Evolutionary conservation across 139 green algal genomes (phyloP).

Genomic region (Chlorella sp.): DNA sequence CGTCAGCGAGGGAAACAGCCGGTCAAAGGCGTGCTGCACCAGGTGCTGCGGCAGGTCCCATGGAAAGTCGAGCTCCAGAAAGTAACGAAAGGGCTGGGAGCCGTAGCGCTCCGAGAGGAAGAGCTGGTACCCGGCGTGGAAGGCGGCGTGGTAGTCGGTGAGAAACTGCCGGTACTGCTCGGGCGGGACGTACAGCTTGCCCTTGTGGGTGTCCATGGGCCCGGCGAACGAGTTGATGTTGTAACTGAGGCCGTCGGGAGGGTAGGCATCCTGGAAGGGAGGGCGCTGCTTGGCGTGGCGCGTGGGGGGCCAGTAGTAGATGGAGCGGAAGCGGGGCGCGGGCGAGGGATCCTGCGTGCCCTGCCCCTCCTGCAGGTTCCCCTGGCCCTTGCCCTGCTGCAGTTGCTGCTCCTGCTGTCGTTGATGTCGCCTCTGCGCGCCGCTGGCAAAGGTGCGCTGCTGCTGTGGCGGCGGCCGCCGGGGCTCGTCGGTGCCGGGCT

Average conservation of each 20-base stretch:
- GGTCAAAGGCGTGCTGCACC: slow-evolving; percentile 13
- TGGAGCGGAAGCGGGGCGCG: no score
- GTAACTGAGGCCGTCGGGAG: slow-evolving; percentile 5
- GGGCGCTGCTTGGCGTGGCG: background rate
- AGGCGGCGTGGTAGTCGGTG: slow-evolving; percentile 10
- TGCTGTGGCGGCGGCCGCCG: no score
- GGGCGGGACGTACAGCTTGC: slow-evolving; percentile 29
- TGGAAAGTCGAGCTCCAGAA: slow-evolving; percentile 48
- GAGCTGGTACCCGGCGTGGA: slow-evolving; percentile 12
- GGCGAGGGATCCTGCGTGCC: no score
- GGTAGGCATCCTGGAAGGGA: slow-evolving; percentile 25
- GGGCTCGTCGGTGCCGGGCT: no score
- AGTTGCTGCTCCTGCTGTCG: no score
- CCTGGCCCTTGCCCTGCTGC: no score
- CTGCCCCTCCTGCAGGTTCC: no score
- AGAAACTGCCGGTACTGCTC: slow-evolving; percentile 14
- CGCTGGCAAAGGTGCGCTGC: no score
- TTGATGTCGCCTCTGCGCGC: no score
- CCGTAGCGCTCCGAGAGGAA: slow-evolving; percentile 31
- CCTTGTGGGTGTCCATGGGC: slow-evolving; percentile 11
- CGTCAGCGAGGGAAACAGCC: slow-evolving; percentile 9
- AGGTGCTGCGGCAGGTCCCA: slow-evolving; percentile 19
- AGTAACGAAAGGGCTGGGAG: slow-evolving; percentile 20
- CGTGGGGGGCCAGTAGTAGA: background rate
- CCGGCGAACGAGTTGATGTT: slow-evolving; percentile 40